These are phyloP conservation scores for Ilyonectria robusta DNA, from an alignment of 2,329 filamentous ascomycete species.

Conservation along the genomic window DNA sequence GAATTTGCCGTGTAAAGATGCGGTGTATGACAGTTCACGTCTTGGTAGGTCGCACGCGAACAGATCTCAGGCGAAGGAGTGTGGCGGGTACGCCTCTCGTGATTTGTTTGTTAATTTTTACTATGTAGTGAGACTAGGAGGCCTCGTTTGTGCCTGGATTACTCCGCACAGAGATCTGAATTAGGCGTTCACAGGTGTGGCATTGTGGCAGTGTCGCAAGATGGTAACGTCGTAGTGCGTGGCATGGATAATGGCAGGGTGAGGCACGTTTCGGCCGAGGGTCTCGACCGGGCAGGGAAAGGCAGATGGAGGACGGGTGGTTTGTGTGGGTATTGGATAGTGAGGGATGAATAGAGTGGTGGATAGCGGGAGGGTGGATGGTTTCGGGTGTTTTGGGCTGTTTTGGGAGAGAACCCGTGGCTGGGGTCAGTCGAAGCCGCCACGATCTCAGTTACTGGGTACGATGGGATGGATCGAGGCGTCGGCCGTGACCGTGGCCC, in stretches of 20 bases:
- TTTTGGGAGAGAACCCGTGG: constrained; percentile 11
- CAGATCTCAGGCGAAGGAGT: neutral
- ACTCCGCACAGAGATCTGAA: neutral
- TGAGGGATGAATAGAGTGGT: neutral
- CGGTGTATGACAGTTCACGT: neutral
- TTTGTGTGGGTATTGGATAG: neutral
- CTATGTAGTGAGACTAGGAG: neutral
- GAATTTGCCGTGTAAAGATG: too few species aligned
- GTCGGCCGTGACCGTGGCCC: constrained; percentile 10
- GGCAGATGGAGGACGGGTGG: neutral
- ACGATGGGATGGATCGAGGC: neutral
- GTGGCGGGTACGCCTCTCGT: neutral
- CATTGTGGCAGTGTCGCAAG: constrained; percentile 11
- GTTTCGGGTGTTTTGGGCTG: neutral
- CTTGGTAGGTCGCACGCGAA: neutral
- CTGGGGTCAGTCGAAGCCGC: constrained; percentile 9
- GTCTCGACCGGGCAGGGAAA: neutral
- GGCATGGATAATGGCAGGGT: neutral
- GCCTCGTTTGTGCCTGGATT: constrained; percentile 9
- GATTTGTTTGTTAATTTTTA: neutral
- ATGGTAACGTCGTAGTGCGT: neutral
- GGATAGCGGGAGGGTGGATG: neutral
- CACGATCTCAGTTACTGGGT: constrained; percentile 1
- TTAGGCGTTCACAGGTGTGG: neutral
- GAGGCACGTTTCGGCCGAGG: constrained; percentile 1